Base-by-base conservation (phyloP, 2,329 filamentous ascomycete genomes). In the Parastagonospora nodorum region DNA sequence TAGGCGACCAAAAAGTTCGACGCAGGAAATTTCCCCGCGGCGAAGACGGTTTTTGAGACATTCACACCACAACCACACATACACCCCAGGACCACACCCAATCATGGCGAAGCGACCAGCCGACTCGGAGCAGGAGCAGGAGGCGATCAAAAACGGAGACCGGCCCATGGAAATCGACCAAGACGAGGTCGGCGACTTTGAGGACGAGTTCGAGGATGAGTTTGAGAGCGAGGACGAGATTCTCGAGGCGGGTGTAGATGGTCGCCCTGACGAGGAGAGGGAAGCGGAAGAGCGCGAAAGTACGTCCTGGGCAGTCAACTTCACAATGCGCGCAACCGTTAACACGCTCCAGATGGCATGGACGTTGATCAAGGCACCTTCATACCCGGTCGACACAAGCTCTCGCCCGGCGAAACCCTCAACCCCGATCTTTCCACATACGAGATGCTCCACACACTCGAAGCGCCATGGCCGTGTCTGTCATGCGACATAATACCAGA, bases 381-480 rank as follows among this genome's bases (percentile, higher is more conserved):
- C 76, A 97, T 99, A 66, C 92, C 96, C 61, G 94, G 94, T 58
- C 86, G 94, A 67, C 91, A 92, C 74, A 93, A 94, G 78, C 84
- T 97, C 57, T 90, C 91, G 58, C 87, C 91, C 10, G 93, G 92
- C 64, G 92, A 97, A 80, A 92, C 91, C 5, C 83, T 99, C 49
- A 86, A 92, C 3, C 93, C 94, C 11, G 94, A 99, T 75, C 82
- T 90, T 51, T 90, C 89, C n/a, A 93, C 93, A 5, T 99, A 99
- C 79, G 89, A 97, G 73, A 95, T 99, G 92, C 85, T 99, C 52
- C 94, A 99, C 80, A 91, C 86, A 55, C 84, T 99, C 58, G 94
- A 89, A 74, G 92, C 92, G 7, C 92, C 92, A 1, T 99, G 94
- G 94, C 94, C 94, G 2, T 99, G 94, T 73, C 83, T 99, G 12